phyloP scores from a whole-genome alignment of 2,329 filamentous ascomycete genomes.

The Colletotrichum eremochloae region DNA sequence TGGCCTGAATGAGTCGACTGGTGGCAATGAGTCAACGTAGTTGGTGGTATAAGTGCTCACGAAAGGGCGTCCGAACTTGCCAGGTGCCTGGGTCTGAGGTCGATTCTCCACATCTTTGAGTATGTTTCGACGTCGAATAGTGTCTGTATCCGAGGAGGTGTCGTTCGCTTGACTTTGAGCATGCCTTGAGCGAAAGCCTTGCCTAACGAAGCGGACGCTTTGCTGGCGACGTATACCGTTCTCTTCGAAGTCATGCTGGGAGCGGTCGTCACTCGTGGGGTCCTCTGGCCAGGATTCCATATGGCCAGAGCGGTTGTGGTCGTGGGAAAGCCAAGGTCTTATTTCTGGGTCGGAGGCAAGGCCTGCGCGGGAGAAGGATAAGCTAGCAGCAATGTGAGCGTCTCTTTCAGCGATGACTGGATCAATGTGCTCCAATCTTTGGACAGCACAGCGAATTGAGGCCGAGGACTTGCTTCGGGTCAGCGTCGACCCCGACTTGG shows the following conservation, averaged over 20 bases:
- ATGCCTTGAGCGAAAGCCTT: conserved; percentile 37
- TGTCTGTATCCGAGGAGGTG: conserved; percentile 5
- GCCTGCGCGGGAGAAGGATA: conserved; percentile 70
- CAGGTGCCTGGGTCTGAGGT: not conserved
- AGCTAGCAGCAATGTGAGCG: conserved; percentile 71
- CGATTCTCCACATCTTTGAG: conserved; percentile 10
- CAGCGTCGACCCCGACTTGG: conserved; percentile 58
- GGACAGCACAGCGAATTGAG: conserved; percentile 59
- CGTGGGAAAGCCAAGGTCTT: conserved; percentile 44
- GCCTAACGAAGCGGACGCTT: conserved; percentile 67
- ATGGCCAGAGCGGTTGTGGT: not conserved
- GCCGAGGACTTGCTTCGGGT: conserved; percentile 63
- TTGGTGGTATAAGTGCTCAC: conserved; percentile 29
- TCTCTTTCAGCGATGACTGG: conserved; percentile 66
- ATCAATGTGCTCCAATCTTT: conserved; percentile 61
- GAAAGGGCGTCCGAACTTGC: not conserved
- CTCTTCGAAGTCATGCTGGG: conserved; percentile 34
- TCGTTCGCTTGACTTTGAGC: not conserved
- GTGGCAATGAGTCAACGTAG: conserved; percentile 33
- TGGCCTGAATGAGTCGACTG: conserved; percentile 22
- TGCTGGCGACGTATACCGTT: conserved; percentile 58
- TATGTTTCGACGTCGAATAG: conserved; percentile 12
- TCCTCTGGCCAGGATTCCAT: conserved; percentile 1
- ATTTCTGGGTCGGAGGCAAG: conserved; percentile 54
- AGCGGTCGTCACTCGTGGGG: conserved; percentile 19